These are phyloP conservation scores for Xylariomycetidae sp. DNA, from an alignment of 2,329 filamentous ascomycete species.

Conservation along the genomic window DNA sequence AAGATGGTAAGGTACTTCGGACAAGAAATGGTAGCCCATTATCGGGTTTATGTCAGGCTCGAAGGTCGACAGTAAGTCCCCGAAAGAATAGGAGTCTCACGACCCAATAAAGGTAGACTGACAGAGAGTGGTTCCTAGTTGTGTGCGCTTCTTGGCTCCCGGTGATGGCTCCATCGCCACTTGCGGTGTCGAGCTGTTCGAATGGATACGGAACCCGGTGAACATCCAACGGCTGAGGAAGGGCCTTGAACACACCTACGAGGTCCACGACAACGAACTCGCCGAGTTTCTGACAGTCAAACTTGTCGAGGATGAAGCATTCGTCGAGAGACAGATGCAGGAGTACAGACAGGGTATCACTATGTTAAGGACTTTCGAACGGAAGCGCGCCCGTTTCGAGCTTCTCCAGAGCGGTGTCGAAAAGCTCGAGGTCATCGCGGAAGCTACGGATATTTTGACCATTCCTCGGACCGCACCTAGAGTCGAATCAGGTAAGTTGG, in stretches of 20 bases:
- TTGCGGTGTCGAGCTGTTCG: slow-evolving; percentile 9
- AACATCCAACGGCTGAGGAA: slow-evolving; percentile 9
- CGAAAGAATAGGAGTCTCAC: background rate
- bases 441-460: slow-evolving; percentile 4
- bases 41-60: slow-evolving; percentile 11
- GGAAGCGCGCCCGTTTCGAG: slow-evolving; percentile 2
- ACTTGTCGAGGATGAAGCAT: slow-evolving; percentile 3
- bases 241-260: slow-evolving; percentile 9
- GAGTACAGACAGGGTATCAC: background rate
- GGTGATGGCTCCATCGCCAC: slow-evolving; percentile 2
- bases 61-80: slow-evolving; percentile 6
- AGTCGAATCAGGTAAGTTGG: slow-evolving; percentile 6
- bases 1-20: background rate
- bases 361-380: slow-evolving; percentile 3
- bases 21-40: slow-evolving; percentile 1
- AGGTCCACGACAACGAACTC: slow-evolving; percentile 6
- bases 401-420: slow-evolving; percentile 2
- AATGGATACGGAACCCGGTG: slow-evolving; percentile 9
- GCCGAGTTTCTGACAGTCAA: slow-evolving; percentile 4
- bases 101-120: background rate
- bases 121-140: slow-evolving; percentile 1
- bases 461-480: slow-evolving; percentile 8
- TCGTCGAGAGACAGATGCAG: background rate
- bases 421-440: slow-evolving; percentile 10
- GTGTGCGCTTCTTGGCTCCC: slow-evolving; percentile 8